A percentile compares a stretch with the other conserved stretches of the same genome.
phyloP scores from a whole-genome alignment of 139 green algal species.

The Closterium sp. region DNA sequence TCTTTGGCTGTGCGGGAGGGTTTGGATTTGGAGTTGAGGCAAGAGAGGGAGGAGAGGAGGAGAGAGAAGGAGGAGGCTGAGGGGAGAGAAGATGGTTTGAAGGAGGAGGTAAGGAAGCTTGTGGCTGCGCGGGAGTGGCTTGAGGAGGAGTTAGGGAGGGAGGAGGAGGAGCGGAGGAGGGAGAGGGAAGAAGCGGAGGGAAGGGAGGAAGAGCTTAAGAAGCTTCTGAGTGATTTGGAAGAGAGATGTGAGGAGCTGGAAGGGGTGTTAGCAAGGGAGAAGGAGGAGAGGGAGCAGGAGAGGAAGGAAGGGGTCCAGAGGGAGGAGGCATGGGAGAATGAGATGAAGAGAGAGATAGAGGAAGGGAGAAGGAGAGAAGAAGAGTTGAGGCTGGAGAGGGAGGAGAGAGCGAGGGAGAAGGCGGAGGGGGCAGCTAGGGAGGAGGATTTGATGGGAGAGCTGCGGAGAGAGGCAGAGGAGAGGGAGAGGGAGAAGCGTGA shows the following conservation, averaged over 20 bases:
- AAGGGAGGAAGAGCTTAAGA: background rate
- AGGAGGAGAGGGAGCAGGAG: background rate
- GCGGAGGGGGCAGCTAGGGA: background rate
- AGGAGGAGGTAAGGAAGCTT: background rate
- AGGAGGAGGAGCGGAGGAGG: background rate
- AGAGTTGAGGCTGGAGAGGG: background rate
- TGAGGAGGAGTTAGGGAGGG: background rate
- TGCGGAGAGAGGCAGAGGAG: background rate
- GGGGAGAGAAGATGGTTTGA: background rate
- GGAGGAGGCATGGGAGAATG: background rate
- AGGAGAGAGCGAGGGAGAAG: background rate
- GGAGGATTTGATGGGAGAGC: background rate
- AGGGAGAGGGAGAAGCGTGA: background rate
- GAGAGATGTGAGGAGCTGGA: background rate
- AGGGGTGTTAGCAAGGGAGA: background rate
- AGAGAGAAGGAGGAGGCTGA: background rate
- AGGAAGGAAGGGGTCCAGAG: background rate
- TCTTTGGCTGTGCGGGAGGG: background rate
- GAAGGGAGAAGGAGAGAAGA: background rate
- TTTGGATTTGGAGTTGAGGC: background rate
- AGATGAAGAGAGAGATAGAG: background rate
- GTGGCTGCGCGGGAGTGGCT: background rate
- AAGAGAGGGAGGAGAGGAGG: background rate
- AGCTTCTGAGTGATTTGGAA: background rate
- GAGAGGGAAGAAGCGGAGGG: background rate